Percentiles rank a stretch among this genome's conserved stretches.
These are phyloP conservation scores for Neurospora sp. DNA, from an alignment of 495 filamentous ascomycete genomes.

Conservation along the genomic window DNA sequence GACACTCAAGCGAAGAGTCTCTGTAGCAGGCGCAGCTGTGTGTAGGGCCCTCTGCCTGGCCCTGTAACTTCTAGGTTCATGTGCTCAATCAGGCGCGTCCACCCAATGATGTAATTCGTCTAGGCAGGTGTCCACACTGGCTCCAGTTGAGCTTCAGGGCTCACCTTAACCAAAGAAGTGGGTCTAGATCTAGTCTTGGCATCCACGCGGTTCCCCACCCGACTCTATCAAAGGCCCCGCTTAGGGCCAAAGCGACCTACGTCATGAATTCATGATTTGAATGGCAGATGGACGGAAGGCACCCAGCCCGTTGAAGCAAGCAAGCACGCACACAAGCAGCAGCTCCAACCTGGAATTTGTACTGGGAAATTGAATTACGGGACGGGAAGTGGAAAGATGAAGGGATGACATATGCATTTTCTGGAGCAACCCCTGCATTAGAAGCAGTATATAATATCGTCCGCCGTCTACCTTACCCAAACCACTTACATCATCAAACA, in stretches of 20 bases:
- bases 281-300: background rate
- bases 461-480: background rate
- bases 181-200: background rate
- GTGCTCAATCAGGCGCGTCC: background rate
- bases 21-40: background rate
- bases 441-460: background rate
- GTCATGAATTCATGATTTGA: background rate
- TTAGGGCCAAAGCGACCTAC: background rate
- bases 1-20: background rate
- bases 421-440: background rate
- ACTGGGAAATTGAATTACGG: background rate
- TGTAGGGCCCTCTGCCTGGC: background rate
- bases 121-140: background rate
- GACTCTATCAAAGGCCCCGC: background rate
- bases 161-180: background rate
- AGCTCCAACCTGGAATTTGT: background rate
- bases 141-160: background rate
- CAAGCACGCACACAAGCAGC: background rate
- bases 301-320: background rate
- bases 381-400: background rate
- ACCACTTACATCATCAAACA: background rate
- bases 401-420: background rate
- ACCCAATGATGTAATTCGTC: background rate
- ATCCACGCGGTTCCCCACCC: background rate
- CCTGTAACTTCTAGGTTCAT: background rate